A percentile compares a stretch with the other conserved stretches of the same genome.
Conservation (phyloP, 371 early-diverging fungal genomes). For the Zopfochytrium polystomum region DNA sequence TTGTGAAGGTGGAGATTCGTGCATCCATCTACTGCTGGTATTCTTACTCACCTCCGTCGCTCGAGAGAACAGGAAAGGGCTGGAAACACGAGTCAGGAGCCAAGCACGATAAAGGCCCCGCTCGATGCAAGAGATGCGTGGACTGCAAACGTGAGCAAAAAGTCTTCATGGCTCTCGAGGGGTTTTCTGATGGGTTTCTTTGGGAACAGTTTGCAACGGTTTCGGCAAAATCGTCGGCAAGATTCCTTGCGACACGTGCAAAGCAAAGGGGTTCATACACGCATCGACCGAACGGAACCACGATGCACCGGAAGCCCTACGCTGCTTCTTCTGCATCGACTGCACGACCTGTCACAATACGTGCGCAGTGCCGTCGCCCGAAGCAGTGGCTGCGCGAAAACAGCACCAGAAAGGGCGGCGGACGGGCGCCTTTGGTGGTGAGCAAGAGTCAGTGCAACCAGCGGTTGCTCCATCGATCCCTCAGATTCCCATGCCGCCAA, state of each 20-base stretch:
- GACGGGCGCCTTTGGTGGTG: too few relatives aligned
- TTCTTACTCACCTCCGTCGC: not conserved
- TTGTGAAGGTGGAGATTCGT: conserved; percentile 23
- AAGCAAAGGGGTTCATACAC: conserved; percentile 32
- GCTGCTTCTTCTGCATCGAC: conserved; percentile 44
- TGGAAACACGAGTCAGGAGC: conserved; percentile 29
- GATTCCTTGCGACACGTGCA: conserved; percentile 27
- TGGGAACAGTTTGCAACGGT: conserved; percentile 20
- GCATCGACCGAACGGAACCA: conserved; percentile 25
- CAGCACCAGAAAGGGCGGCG: not conserved
- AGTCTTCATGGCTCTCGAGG: not conserved
- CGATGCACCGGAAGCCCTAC: conserved; percentile 35
- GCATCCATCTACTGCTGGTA: not conserved
- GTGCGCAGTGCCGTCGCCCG: conserved; percentile 12
- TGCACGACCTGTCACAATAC: conserved; percentile 29
- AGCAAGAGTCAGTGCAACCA: too few relatives aligned
- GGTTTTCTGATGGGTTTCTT: not conserved
- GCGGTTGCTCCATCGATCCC: not conserved
- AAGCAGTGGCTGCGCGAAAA: not conserved
- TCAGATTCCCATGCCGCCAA: conserved; percentile 21
- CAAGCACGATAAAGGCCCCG: conserved; percentile 31
- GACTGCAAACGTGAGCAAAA: conserved; percentile 38
- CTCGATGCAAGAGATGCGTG: conserved; percentile 33
- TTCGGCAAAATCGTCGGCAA: conserved; percentile 30
- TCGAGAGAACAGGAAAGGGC: conserved; percentile 10